Evolutionary conservation across 257 asterid species (phyloP).

Genomic region (Solanum rostratum): DNA sequence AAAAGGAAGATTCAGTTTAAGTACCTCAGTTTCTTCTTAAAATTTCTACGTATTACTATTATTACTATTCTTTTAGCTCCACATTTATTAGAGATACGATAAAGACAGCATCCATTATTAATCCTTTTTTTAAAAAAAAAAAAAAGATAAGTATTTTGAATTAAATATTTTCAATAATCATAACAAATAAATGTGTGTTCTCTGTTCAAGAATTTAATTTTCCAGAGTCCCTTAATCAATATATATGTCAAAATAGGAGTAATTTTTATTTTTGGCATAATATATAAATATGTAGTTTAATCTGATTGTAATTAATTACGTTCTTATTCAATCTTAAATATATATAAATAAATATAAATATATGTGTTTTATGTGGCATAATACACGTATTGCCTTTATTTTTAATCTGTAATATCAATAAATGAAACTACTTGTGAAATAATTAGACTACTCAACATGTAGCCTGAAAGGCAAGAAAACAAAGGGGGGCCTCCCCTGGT

Average conservation of each 20-base stretch:
- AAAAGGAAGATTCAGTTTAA: not conserved
- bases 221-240: not conserved
- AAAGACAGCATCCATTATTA: not conserved
- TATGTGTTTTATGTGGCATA: too few species aligned
- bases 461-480: not conserved
- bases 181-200: not conserved
- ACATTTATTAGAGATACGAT: not conserved
- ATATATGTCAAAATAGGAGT: too few species aligned
- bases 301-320: too few species aligned
- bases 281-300: too few species aligned
- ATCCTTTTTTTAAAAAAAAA: too few species aligned
- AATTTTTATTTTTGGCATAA: too few species aligned
- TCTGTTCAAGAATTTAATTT: not conserved
- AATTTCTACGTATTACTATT: not conserved
- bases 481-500: not conserved
- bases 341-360: too few species aligned
- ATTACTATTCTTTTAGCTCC: not conserved
- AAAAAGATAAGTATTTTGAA: not conserved
- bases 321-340: too few species aligned
- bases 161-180: not conserved
- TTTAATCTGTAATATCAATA: too few species aligned
- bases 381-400: too few species aligned
- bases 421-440: not conserved
- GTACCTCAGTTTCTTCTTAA: not conserved
- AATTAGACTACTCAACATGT: not conserved